Base-by-base conservation (phyloP, 768 basidiomycete genomes). In the Tylopilus sp. region DNA sequence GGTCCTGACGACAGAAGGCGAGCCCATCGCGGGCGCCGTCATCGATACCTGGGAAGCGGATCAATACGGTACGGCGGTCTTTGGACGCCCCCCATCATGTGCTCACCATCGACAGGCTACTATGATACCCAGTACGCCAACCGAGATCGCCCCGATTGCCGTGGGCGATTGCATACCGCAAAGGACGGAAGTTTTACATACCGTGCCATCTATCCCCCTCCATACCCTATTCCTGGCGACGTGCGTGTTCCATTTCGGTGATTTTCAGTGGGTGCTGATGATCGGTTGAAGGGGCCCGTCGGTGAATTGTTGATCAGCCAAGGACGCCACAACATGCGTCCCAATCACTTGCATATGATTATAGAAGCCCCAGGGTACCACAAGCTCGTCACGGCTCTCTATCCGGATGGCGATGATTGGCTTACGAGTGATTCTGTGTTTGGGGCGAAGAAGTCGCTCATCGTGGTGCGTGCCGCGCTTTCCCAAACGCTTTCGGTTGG, bases 11-110 rank as follows among this genome's bases (percentile, higher is more conserved):
- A 84, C 81, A 1, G 71, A 78, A 30, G 89, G 89, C 21, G 71
- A 76, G n/a, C 84, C 85, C 3, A 77, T 93, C 48, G 67, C 83
- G 6, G 74, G 74, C 46, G 88, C 87, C 0, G 61, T 78, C 41
- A 87, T 92, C 54, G 87, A 91, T 48, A 91, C 88, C n/a, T 91
- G 87, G 88, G 87, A 90, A 67, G 84, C 88, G 10, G 90, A 92
- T 60, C 76, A 75, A 0, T 53, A 76, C 45, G 87, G 87, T 61
- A 61, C 67, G 63, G 75, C 71, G 13, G 2, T 31, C 19, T 19
- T 46, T 33, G 72, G 75, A 53, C 68, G 0, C 14, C n/a, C 29
- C n/a, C 24, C 71, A 56, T 9, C 29, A 7, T 30, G 41, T 19
- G 13, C 44, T 56, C 25, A 48, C 17, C 6, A 6, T 30, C 33